Conservation (phyloP, 2,329 filamentous ascomycete genomes). For the Trichocomaceae sp. region DNA sequence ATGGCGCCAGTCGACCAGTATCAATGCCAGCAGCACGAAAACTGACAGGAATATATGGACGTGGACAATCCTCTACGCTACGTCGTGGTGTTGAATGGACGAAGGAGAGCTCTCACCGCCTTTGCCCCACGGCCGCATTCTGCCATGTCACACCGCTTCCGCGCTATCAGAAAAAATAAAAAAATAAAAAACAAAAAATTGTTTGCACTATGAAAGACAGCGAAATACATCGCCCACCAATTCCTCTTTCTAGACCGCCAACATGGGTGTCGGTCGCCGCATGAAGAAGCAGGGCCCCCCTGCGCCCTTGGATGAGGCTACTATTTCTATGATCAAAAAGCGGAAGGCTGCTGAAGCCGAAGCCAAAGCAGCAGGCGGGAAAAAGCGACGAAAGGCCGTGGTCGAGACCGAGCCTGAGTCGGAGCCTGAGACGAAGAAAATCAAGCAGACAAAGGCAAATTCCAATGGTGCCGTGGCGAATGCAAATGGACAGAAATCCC, state of each 20-base stretch:
- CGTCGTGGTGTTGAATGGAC: too few species aligned
- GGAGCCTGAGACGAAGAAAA: constrained; percentile 25
- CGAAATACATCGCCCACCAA: background rate
- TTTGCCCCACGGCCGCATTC: constrained; percentile 5
- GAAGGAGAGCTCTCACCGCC: constrained; percentile 7
- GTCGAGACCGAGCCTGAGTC: constrained; percentile 31
- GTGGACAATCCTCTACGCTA: too few species aligned
- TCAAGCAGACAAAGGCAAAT: constrained; percentile 36
- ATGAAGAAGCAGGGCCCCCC: constrained; percentile 89
- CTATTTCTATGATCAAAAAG: constrained; percentile 60
- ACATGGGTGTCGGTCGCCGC: constrained; percentile 82
- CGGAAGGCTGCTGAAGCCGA: constrained; percentile 71
- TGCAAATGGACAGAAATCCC: constrained; percentile 27
- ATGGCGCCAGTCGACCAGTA: constrained; percentile 40
- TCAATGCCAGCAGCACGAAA: background rate
- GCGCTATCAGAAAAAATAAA: constrained; percentile 12
- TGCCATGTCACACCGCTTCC: constrained; percentile 7
- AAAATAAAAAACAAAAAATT: constrained; percentile 16
- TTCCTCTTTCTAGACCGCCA: constrained; percentile 22
- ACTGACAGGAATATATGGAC: background rate
- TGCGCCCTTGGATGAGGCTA: constrained; percentile 67
- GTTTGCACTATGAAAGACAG: background rate
- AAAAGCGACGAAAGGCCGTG: constrained; percentile 57
- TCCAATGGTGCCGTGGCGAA: constrained; percentile 29
- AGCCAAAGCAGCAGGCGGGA: constrained; percentile 45